Evolutionary conservation across 2,329 filamentous ascomycete genomes (phyloP).

Genomic region (Colletotrichum navitas): DNA sequence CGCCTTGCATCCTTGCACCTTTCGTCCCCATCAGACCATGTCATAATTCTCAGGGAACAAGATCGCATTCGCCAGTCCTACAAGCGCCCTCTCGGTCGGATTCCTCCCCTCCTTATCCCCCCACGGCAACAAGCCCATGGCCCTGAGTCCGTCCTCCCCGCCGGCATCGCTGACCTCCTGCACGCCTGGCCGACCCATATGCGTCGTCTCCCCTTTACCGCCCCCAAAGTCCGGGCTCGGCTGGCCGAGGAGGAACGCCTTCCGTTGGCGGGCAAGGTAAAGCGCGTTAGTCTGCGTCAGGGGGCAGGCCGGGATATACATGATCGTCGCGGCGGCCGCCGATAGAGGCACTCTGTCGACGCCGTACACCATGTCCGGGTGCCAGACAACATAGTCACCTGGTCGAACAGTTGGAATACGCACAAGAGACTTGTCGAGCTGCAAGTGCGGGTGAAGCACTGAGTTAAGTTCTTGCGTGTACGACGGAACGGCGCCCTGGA

Average conservation of each 20-base stretch:
- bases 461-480: conserved; percentile 78
- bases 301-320: conserved; percentile 58
- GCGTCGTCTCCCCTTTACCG: conserved; percentile 51
- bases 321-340: conserved; percentile 46
- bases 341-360: conserved; percentile 66
- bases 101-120: conserved; percentile 53
- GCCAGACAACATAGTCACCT: conserved; percentile 83
- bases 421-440: conserved; percentile 76
- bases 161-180: conserved; percentile 56
- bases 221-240: conserved; percentile 57
- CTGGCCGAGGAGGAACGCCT: conserved; percentile 56
- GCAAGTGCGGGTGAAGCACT: conserved; percentile 78
- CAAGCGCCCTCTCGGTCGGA: conserved; percentile 51
- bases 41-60: conserved; percentile 57
- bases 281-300: conserved; percentile 70
- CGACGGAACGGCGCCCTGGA: conserved; percentile 79
- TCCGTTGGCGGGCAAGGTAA: conserved; percentile 68
- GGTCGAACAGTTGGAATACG: conserved; percentile 76
- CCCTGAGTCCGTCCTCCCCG: conserved; percentile 54
- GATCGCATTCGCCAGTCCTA: conserved; percentile 56
- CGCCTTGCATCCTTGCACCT: not conserved
- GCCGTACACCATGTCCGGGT: conserved; percentile 77
- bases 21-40: conserved; percentile 36
- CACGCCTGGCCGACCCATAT: conserved; percentile 52
- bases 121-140: conserved; percentile 58